Conservation (phyloP, 2,329 filamentous ascomycete species). For the Cercospora zeae-maydis region DNA sequence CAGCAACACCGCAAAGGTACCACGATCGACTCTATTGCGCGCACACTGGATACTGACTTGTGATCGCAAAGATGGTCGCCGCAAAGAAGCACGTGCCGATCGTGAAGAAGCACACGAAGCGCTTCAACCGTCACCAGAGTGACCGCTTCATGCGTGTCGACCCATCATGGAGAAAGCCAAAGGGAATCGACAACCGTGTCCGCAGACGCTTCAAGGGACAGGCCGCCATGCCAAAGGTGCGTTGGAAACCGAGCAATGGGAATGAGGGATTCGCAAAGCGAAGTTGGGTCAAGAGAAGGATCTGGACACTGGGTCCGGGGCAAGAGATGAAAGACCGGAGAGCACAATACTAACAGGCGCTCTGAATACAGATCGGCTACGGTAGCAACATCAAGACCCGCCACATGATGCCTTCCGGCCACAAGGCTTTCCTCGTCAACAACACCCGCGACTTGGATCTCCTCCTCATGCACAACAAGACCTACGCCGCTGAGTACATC, state of each 20-base stretch:
- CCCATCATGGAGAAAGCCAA: conserved; percentile 95
- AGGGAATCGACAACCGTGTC: conserved; percentile 99
- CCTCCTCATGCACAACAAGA: conserved; percentile 99
- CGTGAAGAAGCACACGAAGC: conserved; percentile 99
- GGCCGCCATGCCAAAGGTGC: conserved; percentile 96
- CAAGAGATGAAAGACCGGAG: conserved; percentile 5
- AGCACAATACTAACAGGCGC: conserved; percentile 19
- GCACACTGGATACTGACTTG: not conserved
- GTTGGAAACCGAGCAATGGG: conserved; percentile 36
- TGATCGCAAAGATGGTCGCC: conserved; percentile 76
- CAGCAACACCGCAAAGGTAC: conserved; percentile 13
- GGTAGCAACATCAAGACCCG: conserved; percentile 99
- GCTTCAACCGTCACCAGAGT: conserved; percentile 95
- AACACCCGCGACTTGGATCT: conserved; percentile 95
- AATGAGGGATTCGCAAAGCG: conserved; percentile 5
- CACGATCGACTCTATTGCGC: not conserved
- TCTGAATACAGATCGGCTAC: conserved; percentile 76
- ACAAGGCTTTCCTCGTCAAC: conserved; percentile 99
- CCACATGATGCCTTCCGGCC: conserved; percentile 97
- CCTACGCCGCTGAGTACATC: conserved; percentile 95
- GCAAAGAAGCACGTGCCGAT: conserved; percentile 99
- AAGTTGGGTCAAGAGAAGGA: conserved; percentile 1
- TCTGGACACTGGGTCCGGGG: conserved; percentile 2
- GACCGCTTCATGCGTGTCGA: conserved; percentile 93
- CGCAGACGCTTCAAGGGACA: conserved; percentile 95